phyloP scores from a whole-genome alignment of 495 filamentous ascomycete species.

The Penicillium turbatum region DNA sequence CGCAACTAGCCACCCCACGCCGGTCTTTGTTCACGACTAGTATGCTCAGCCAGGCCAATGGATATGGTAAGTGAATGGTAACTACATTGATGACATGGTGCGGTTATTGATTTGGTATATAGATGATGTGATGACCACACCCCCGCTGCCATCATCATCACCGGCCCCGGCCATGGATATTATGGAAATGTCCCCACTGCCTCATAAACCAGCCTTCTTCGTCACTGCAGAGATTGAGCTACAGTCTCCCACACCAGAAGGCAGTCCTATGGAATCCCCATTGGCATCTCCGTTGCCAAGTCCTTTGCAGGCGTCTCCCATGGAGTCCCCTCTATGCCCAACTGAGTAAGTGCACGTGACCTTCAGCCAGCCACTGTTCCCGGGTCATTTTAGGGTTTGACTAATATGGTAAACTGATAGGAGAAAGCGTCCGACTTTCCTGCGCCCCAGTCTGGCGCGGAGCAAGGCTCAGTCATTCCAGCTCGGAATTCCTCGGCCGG shows the following conservation, averaged over 20 bases:
- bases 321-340: conserved; percentile 44
- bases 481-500: conserved; percentile 30
- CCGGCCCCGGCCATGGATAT: conserved; percentile 67
- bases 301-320: conserved; percentile 48
- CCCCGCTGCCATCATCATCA: conserved; percentile 78
- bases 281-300: conserved; percentile 33
- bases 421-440: conserved; percentile 38
- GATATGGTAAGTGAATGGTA: conserved; percentile 58
- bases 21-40: conserved; percentile 87
- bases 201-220: conserved; percentile 74
- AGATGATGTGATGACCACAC: conserved; percentile 72
- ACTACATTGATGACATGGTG: background rate
- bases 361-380: background rate
- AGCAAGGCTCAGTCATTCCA: conserved; percentile 45
- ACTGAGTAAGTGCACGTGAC: conserved; percentile 34
- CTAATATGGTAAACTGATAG: conserved; percentile 17
- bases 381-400: background rate
- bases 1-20: conserved; percentile 84
- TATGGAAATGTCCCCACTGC: conserved; percentile 94
- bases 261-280: conserved; percentile 49
- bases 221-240: conserved; percentile 55
- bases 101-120: conserved; percentile 17
- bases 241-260: conserved; percentile 61
- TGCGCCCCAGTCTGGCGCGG: conserved; percentile 39
- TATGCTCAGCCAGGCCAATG: conserved; percentile 61